Base-by-base conservation (phyloP, 83 land plant species). In the Isoetes engelmannii region DNA sequence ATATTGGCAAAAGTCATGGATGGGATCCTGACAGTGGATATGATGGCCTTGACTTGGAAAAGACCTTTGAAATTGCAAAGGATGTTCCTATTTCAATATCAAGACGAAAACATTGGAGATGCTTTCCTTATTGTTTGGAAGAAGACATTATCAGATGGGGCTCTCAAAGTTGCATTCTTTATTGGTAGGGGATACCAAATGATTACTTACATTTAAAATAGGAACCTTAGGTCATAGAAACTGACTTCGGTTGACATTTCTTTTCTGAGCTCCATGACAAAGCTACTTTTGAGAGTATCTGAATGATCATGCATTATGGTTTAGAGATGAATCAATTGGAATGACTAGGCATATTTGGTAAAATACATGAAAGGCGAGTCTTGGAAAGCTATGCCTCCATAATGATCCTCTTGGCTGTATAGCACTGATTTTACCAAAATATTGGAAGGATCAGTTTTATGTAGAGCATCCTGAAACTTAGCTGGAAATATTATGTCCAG, bases 11-110 rank as follows among this genome's bases (percentile, higher is more conserved):
- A 68, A 76, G 82, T 43, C 96, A 85, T 79, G 91, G 95, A 17
- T 90, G 96, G 96, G 96, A 90, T 65, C 96, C 87, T 79, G 92
- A 90, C 66, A 80, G 79, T 73, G 96, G 96, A 9, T 90, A 85
- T 72, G 91, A 90, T 74, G 92, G 92, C 18, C 82, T 87, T 45
- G 87, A 84, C 57, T 47, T 85, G 42, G 96, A 90, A 58, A 76
- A 79, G 63, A 83, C 28, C 64, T 80, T 85, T 47, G 84, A 83
- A 6, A 68, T 90, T 54, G 75, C 63, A 21, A 71, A 69, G 44
- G 80, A 69, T 5, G 82, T 85, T 67, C 96, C 92, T 10, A 82
- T 81, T 17, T 71, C 77, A 12, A 60, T 81, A 13, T 58, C 86
- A 4, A n/a, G n/a, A 79, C 67, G 74, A 79, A 18, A 79, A 79